Evolutionary conservation across 2,329 filamentous ascomycete genomes (phyloP).

Genomic region (Hypomyces perniciosus): DNA sequence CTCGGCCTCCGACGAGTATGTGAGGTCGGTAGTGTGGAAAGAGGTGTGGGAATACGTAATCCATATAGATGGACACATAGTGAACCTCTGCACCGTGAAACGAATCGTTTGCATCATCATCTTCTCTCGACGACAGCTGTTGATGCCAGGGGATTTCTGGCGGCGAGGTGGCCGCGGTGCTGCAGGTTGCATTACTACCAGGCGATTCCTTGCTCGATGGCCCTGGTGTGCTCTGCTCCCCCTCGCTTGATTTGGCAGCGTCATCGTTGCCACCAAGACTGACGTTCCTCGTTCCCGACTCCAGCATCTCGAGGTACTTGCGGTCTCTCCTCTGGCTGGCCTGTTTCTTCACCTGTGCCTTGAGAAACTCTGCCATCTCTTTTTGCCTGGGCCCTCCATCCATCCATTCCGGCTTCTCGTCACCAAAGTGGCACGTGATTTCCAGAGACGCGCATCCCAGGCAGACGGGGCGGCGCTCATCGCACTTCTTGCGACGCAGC

Average conservation of each 20-base stretch:
- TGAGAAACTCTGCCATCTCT: constrained; percentile 47
- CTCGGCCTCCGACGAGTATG: constrained; percentile 49
- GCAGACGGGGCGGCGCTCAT: constrained; percentile 48
- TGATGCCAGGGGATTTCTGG: constrained; percentile 29
- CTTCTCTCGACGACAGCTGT: constrained; percentile 20
- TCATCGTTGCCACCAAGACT: constrained; percentile 4
- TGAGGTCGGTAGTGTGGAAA: constrained; percentile 58
- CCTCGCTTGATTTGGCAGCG: background rate
- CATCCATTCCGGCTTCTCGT: constrained; percentile 53
- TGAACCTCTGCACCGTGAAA: constrained; percentile 29
- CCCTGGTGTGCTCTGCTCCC: constrained; percentile 6
- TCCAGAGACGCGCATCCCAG: constrained; percentile 45
- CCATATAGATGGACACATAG: constrained; percentile 54
- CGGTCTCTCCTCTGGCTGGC: constrained; percentile 45
- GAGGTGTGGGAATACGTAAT: constrained; percentile 56
- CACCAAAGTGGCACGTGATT: constrained; percentile 49
- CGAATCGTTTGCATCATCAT: constrained; percentile 17
- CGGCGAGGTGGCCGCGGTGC: constrained; percentile 22
- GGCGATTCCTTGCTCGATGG: constrained; percentile 10
- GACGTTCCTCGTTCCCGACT: constrained; percentile 26
- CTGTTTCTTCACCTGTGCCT: constrained; percentile 51
- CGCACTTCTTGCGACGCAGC: constrained; percentile 56
- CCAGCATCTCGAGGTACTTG: constrained; percentile 41
- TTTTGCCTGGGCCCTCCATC: constrained; percentile 44
- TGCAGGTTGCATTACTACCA: constrained; percentile 10